Evolutionary conservation across 257 asterid species (phyloP).

Genomic region (Petunia secreta): DNA sequence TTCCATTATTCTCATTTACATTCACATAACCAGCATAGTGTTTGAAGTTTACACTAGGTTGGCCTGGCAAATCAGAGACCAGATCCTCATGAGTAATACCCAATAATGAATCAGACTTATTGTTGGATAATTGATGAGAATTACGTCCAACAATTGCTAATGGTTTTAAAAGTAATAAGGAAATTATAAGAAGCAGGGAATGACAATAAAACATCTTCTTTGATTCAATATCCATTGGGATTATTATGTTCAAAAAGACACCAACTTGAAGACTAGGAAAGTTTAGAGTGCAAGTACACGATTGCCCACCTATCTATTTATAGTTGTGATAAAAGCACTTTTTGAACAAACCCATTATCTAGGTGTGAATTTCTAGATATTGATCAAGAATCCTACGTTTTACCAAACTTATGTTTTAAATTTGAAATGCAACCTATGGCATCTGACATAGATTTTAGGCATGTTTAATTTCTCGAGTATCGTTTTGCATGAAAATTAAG

Average conservation of each 20-base stretch:
- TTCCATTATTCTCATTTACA: conserved; percentile 61
- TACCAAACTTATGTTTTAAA: conserved; percentile 7
- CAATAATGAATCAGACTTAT: conserved; percentile 30
- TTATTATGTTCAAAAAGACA: conserved; percentile 12
- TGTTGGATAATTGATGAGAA: conserved; percentile 44
- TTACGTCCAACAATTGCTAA: conserved; percentile 47
- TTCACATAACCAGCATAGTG: conserved; percentile 80
- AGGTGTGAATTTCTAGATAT: conserved; percentile 37
- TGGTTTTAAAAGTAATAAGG: conserved; percentile 37
- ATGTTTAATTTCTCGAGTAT: conserved; percentile 29
- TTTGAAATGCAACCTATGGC: conserved; percentile 29
- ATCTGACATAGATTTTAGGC: conserved; percentile 41
- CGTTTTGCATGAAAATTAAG: conserved; percentile 36
- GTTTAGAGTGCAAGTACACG: conserved; percentile 34
- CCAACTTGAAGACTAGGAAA: conserved; percentile 29
- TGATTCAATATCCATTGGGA: conserved; percentile 46
- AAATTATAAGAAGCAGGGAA: conserved; percentile 39
- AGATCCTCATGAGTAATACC: conserved; percentile 46
- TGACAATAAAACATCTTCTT: conserved; percentile 39
- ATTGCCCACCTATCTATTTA: conserved; percentile 50
- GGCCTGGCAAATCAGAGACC: conserved; percentile 76
- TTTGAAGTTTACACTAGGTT: conserved; percentile 60
- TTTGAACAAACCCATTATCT: conserved; percentile 23
- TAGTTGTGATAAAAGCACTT: conserved; percentile 37
- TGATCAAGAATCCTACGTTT: conserved; percentile 31